A percentile compares a stretch with the other conserved stretches of the same genome.
phyloP scores from a whole-genome alignment of 202 grass and related monocot genomes.

The Zizania palustris region DNA sequence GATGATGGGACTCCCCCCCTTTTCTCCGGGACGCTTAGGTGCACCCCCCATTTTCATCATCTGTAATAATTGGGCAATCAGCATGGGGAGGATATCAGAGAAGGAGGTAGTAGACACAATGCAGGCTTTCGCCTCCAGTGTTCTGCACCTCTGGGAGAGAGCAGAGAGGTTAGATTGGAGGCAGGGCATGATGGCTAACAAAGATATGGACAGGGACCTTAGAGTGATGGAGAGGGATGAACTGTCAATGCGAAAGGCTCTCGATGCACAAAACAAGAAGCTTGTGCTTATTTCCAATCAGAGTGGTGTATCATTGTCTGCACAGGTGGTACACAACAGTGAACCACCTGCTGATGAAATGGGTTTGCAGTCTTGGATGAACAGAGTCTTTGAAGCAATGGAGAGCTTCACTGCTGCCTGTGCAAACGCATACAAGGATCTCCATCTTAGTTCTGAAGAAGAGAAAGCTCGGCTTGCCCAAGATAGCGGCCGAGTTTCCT shows the following conservation, averaged over 20 bases:
- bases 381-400: slow-evolving; percentile 51
- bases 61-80: slow-evolving; percentile 56
- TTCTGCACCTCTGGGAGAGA: slow-evolving; percentile 54
- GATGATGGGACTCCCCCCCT: slow-evolving; percentile 62
- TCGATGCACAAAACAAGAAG: slow-evolving; percentile 47
- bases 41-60: slow-evolving; percentile 64
- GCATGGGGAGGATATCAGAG: slow-evolving; percentile 47
- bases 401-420: slow-evolving; percentile 47
- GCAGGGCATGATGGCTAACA: slow-evolving; percentile 50
- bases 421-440: slow-evolving; percentile 48
- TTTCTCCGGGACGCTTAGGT: slow-evolving; percentile 67
- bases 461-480: slow-evolving; percentile 25
- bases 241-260: slow-evolving; percentile 39
- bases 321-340: slow-evolving; percentile 6
- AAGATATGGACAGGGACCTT: slow-evolving; percentile 49
- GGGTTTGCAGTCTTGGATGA: slow-evolving; percentile 50
- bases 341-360: slow-evolving; percentile 8
- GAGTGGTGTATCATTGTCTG: slow-evolving; percentile 34
- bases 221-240: slow-evolving; percentile 53
- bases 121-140: slow-evolving; percentile 44
- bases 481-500: slow-evolving; percentile 23
- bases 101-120: slow-evolving; percentile 41
- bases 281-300: slow-evolving; percentile 41
- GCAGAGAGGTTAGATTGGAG: slow-evolving; percentile 46
- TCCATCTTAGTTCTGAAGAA: slow-evolving; percentile 43